Evolutionary conservation across 345 rosid species (phyloP).

Genomic region (Eutrema yunnanense): DNA sequence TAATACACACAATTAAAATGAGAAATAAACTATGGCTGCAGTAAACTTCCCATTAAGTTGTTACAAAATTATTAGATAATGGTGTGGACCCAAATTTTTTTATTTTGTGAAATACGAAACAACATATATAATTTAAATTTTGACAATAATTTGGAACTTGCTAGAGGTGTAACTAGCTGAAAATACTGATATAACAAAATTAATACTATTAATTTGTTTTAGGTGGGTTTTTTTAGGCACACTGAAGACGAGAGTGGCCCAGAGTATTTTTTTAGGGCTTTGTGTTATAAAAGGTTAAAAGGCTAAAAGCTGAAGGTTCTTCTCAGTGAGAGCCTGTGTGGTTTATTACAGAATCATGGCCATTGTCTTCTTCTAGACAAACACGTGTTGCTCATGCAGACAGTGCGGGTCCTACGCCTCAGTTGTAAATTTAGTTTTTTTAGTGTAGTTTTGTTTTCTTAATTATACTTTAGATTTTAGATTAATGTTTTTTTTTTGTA

Average conservation of each 20-base stretch:
- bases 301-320: slow-evolving; percentile 53
- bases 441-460: neutral
- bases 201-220: neutral
- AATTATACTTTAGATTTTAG: neutral
- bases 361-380: slow-evolving; percentile 22
- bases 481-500: neutral
- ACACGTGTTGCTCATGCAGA: slow-evolving; percentile 27
- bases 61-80: neutral
- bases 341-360: slow-evolving; percentile 30
- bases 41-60: neutral
- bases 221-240: slow-evolving; percentile 21
- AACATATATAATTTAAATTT: neutral
- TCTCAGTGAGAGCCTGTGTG: slow-evolving; percentile 23
- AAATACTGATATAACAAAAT: neutral
- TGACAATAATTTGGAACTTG: neutral
- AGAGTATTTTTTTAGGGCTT: slow-evolving; percentile 41
- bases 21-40: neutral
- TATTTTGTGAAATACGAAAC: neutral
- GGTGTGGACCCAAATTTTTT: neutral
- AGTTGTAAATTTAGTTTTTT: neutral
- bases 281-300: slow-evolving; percentile 38
- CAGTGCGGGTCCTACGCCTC: neutral
- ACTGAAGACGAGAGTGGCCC: slow-evolving; percentile 40
- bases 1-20: slow-evolving; percentile 14
- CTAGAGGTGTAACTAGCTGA: neutral